phyloP scores from a whole-genome alignment of 768 basidiomycete genomes.

The Lentinus brumalis region DNA sequence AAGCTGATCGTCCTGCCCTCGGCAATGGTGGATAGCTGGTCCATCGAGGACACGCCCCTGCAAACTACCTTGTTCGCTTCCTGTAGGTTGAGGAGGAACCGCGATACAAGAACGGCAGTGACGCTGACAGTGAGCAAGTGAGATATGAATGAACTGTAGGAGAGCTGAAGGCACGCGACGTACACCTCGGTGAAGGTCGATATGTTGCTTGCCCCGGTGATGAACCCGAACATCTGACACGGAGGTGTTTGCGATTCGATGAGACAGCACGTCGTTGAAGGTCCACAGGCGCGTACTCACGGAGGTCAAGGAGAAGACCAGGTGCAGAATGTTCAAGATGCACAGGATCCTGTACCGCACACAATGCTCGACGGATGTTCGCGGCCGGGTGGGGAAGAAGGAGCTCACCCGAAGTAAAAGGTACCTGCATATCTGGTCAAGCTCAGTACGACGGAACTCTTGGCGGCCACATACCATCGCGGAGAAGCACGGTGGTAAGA shows the following conservation, averaged over 20 bases:
- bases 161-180: not conserved
- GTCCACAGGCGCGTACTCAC: not conserved
- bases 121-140: not conserved
- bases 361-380: not conserved
- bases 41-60: no score
- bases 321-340: not conserved
- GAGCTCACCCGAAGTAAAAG: not conserved
- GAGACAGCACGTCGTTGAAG: not conserved
- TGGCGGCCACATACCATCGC: not conserved
- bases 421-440: not conserved
- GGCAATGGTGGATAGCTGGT: no score
- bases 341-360: not conserved
- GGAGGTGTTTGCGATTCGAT: not conserved
- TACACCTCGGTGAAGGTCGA: not conserved
- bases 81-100: not conserved
- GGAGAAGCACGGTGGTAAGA: not conserved
- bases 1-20: no score
- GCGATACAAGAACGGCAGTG: not conserved
- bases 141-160: not conserved
- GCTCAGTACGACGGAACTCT: not conserved
- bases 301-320: not conserved
- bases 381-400: not conserved
- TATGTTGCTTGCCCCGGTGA: not conserved
- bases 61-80: not conserved
- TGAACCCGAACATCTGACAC: not conserved